Percentiles rank a stretch among this genome's conserved stretches.
These are phyloP conservation scores for Sphaerulina vaccinii DNA, from an alignment of 2,329 filamentous ascomycete genomes.

Conservation along the genomic window DNA sequence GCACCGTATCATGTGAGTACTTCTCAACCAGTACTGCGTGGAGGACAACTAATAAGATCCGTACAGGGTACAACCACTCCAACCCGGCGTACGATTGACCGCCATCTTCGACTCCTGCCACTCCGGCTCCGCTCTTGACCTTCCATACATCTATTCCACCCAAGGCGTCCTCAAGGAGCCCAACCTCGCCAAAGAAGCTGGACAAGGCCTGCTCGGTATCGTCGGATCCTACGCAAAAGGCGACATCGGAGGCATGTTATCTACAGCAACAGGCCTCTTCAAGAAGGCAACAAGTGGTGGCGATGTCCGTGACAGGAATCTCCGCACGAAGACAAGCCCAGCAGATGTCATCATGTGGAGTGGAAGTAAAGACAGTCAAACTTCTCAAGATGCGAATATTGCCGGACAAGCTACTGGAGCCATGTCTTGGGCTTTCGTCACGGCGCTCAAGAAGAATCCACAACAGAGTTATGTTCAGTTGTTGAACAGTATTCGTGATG, in stretches of 20 bases:
- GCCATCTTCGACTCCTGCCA: conserved; percentile 82
- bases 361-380: conserved; percentile 93
- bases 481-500: conserved; percentile 90
- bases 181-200: conserved; percentile 76
- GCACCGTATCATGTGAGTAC: conserved; percentile 64
- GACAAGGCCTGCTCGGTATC: conserved; percentile 67
- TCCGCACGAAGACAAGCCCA: conserved; percentile 86
- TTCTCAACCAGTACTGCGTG: neutral
- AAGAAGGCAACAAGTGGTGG: conserved; percentile 84
- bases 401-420: conserved; percentile 86
- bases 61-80: conserved; percentile 67
- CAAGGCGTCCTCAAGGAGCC: conserved; percentile 79
- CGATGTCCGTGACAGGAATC: conserved; percentile 73
- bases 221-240: conserved; percentile 78
- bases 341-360: conserved; percentile 99
- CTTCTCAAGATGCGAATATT: conserved; percentile 90
- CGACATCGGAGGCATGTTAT: conserved; percentile 78
- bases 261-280: conserved; percentile 76
- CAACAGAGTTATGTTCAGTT: conserved; percentile 96
- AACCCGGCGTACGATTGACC: conserved; percentile 78
- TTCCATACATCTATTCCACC: conserved; percentile 78
- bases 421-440: conserved; percentile 98
- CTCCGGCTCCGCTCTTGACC: conserved; percentile 72
- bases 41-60: conserved; percentile 18
- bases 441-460: conserved; percentile 83